Evolutionary conservation across 441 rosid genomes (phyloP).

Genomic region (Adansonia rubrostipa): DNA sequence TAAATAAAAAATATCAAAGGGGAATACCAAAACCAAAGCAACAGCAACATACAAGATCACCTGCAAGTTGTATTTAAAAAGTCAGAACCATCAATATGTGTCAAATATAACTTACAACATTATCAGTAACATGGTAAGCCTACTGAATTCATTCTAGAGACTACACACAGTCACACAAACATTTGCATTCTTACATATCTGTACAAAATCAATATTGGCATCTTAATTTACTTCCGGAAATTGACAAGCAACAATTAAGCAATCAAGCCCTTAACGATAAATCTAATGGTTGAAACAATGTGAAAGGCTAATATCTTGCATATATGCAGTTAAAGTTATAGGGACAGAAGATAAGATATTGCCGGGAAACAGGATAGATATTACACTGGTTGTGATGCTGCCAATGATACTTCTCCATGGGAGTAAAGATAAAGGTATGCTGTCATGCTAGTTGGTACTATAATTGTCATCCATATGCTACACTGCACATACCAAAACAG

Average conservation of each 20-base stretch:
- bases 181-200: background rate
- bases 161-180: background rate
- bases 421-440: slow-evolving; percentile 78
- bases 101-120: slow-evolving; percentile 11
- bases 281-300: background rate
- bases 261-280: background rate
- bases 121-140: background rate
- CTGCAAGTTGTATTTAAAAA: slow-evolving; percentile 43
- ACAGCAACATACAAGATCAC: slow-evolving; percentile 67
- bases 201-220: background rate
- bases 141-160: slow-evolving; percentile 4
- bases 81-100: slow-evolving; percentile 17
- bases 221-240: background rate
- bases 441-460: slow-evolving; percentile 81
- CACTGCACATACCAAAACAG: slow-evolving; percentile 56
- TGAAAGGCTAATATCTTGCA: background rate
- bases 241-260: background rate
- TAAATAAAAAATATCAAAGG: slow-evolving; percentile 74
- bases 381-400: slow-evolving; percentile 82
- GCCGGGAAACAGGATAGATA: slow-evolving; percentile 41
- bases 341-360: slow-evolving; percentile 7
- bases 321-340: slow-evolving; percentile 19
- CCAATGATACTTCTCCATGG: slow-evolving; percentile 79
- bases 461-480: slow-evolving; percentile 76
- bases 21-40: slow-evolving; percentile 64